A percentile compares a stretch with the other conserved stretches of the same genome.
phyloP scores from a whole-genome alignment of 768 basidiomycete genomes.

The Boletus tylopilopsis region DNA sequence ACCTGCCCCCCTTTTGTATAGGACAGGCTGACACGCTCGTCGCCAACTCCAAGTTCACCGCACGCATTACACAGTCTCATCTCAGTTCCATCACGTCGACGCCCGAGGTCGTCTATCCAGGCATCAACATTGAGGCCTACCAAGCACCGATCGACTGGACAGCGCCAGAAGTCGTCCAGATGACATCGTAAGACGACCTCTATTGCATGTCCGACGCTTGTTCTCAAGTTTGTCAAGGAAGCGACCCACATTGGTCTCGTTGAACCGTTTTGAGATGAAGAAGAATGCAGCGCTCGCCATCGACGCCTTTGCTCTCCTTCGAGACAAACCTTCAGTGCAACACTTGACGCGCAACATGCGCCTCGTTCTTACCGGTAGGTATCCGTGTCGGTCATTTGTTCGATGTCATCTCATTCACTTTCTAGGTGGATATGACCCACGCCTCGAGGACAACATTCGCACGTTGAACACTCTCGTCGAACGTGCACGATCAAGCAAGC shows the following conservation, averaged over 20 bases:
- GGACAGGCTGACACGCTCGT: constrained; percentile 89
- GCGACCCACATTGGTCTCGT: constrained; percentile 73
- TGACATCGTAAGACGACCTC: constrained; percentile 48
- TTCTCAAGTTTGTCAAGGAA: constrained; percentile 36
- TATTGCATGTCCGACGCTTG: neutral
- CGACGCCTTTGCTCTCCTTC: constrained; percentile 64
- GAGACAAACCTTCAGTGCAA: constrained; percentile 22
- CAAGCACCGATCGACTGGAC: constrained; percentile 38
- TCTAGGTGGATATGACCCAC: constrained; percentile 86
- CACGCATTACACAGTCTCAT: constrained; percentile 71
- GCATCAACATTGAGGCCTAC: constrained; percentile 82
- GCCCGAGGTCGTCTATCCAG: constrained; percentile 90
- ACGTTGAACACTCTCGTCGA: constrained; percentile 63
- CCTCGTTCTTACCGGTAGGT: constrained; percentile 74
- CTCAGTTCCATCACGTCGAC: constrained; percentile 61
- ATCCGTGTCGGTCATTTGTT: neutral
- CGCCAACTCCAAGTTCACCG: constrained; percentile 89
- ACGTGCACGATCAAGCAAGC: constrained; percentile 46
- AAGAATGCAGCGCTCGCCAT: constrained; percentile 87
- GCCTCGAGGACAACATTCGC: constrained; percentile 77
- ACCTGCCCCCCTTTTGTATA: constrained; percentile 29
- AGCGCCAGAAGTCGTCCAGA: constrained; percentile 49
- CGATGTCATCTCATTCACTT: neutral
- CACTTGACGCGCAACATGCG: constrained; percentile 41
- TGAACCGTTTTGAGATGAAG: constrained; percentile 96